A percentile compares a stretch with the other conserved stretches of the same genome.
Conservation (phyloP, 371 early-diverging fungal species). For the Apophysomyces ossiformis region DNA sequence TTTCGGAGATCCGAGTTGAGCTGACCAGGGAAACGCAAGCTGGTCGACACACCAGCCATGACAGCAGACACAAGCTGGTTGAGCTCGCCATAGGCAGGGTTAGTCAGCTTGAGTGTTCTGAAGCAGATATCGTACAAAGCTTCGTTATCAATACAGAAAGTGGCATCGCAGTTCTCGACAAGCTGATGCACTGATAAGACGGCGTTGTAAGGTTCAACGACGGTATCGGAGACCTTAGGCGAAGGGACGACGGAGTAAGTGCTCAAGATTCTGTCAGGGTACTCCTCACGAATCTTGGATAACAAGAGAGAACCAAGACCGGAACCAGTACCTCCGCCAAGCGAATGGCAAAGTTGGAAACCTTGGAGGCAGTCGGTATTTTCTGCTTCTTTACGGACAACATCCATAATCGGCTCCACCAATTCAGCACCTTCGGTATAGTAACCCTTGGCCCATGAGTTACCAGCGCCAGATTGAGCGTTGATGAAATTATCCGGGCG, state of each 20-base stretch:
- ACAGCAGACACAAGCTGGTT: conserved; percentile 83
- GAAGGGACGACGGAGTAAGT: conserved; percentile 95
- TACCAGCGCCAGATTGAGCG: conserved; percentile 90
- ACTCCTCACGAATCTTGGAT: conserved; percentile 89
- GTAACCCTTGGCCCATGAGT: conserved; percentile 84
- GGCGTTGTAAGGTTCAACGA: conserved; percentile 92
- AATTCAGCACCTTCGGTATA: conserved; percentile 92
- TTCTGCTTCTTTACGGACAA: conserved; percentile 84
- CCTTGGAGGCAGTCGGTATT: conserved; percentile 84
- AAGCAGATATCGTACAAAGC: conserved; percentile 89
- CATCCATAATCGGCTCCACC: conserved; percentile 79
- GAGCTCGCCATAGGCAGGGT: conserved; percentile 79
- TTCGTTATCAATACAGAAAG: conserved; percentile 98
- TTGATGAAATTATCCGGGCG: conserved; percentile 90
- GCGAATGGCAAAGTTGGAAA: conserved; percentile 84
- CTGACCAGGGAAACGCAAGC: conserved; percentile 98
- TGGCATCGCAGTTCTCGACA: conserved; percentile 90
- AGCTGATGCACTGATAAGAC: conserved; percentile 84
- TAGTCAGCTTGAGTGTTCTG: conserved; percentile 77
- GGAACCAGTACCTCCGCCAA: conserved; percentile 88
- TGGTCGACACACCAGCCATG: conserved; percentile 95
- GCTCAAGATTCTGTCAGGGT: conserved; percentile 89
- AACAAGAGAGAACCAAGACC: conserved; percentile 85
- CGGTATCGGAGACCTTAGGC: conserved; percentile 86
- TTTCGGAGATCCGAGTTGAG: conserved; percentile 97